Evolutionary conservation across 2,329 filamentous ascomycete species (phyloP), one percentile per base, ranked within the genome.

Genomic region (Xylariaceae sp.): DNA sequence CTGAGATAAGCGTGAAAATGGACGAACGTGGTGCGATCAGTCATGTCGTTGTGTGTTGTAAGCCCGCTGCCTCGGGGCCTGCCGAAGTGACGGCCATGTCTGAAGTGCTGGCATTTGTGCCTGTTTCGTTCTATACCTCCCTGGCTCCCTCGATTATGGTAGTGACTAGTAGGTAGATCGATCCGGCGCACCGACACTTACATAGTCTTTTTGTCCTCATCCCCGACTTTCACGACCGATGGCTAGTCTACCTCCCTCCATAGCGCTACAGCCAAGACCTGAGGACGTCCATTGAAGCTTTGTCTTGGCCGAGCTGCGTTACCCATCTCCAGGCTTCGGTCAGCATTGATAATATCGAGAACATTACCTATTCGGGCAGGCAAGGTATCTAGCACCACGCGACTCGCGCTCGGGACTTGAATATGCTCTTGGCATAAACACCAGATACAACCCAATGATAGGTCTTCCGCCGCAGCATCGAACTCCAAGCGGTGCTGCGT

Each of bases 301-400:
- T 17, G 30, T 17, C 6, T 32, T 32, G 7, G 16, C 30, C 13
- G 30, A 7, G 6, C 30, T 8, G 30, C 13, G 16, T 15, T 32
- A n/a, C 30, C 7, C 16, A 32, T 13, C 30, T 32, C 30, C 30
- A 6, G 30, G 4, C 13, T 13, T n/a, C 30, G 41, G 41, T 49
- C 44, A 48, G 50, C 24, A 42, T 35, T 43, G 34, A 43, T 44
- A 44, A 36, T 43, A 33, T 43, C 37, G 41, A 38, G 40, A 35
- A 30, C 35, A 46, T 46, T 52, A 38, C 53, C 46, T 6, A 33
- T 56, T 50, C 39, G 47, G 55, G 55, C 54, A 57, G 52, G 55
- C 52, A 49, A 54, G 42, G 41, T 37, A 40, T 44, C 30, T 35
- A 24, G 41, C 47, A 52, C 46, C 52, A 56, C 52, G 53, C 39